Evolutionary conservation across 2,329 filamentous ascomycete genomes (phyloP), one percentile per base, ranked within the genome.

Genomic region (Pestalotiopsis fici): DNA sequence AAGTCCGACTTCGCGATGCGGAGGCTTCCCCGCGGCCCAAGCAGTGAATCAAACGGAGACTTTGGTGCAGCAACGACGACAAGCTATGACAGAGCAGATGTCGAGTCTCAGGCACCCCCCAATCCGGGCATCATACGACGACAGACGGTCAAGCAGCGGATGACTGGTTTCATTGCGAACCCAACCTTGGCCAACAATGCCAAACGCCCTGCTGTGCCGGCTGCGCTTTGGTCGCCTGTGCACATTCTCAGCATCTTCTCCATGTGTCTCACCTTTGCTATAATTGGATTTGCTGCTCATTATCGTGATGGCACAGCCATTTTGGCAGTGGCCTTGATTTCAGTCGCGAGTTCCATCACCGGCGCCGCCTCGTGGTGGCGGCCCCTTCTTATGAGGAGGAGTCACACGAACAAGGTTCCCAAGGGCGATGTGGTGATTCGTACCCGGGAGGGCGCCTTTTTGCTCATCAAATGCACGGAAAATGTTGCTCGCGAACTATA

Each of bases 401-500:
- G 79, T 61, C 81, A 84, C 65, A 82, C 75, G 6, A 81, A 83
- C 35, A 75, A 81, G 23, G 84, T 88, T 0, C 88, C 87, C 1
- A 71, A 71, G 2, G 88, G 87, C 1, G 88, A 90, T 69, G 83
- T 91, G n/a, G 83, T 90, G 31, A 89, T 90, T 66, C 83, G 85
- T 31, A 90, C 88, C 1, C 83, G 87, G 5, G 85, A 87, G 70
- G 88, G 88, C 1, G 87, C 86, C 1, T 89, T 90, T 70, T 74
- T 91, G 2, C 78, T 89, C 6, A 78, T 91, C 18, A 80, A 81
- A 59, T 90, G 88, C 72, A 82, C 83, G 4, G 88, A 90, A 74
- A 84, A 88, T 37, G 85, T 90, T 2, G 86, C 87, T 1, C 82
- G 88, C n/a, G 88, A 90, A 73, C 81, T 91, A 0, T 90, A 90